Evolutionary conservation across 345 rosid species (phyloP).

Genomic region (Syzygium oleosum): DNA sequence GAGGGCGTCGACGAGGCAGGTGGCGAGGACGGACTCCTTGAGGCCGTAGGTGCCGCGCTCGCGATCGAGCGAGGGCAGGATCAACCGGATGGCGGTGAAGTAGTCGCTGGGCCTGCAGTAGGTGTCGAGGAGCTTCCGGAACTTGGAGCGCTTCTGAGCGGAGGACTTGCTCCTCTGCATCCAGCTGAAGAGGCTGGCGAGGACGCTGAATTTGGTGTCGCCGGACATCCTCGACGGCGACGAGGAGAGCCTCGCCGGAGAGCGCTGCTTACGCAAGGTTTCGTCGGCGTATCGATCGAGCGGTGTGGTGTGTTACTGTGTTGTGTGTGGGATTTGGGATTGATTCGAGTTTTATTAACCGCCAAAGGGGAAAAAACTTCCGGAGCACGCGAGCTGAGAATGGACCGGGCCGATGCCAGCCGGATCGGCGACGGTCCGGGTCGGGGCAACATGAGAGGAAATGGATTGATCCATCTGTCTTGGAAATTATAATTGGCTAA

Average conservation of each 20-base stretch:
- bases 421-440: neutral
- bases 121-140: constrained; percentile 80
- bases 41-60: constrained; percentile 91
- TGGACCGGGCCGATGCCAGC: neutral
- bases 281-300: neutral
- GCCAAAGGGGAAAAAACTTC: neutral
- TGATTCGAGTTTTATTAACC: neutral
- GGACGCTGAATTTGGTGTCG: constrained; percentile 50
- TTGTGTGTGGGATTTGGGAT: neutral
- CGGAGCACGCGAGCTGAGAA: neutral
- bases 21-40: constrained; percentile 89
- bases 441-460: neutral
- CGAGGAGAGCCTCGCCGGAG: neutral
- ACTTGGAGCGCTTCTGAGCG: constrained; percentile 73
- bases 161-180: constrained; percentile 63
- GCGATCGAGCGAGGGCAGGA: constrained; percentile 77
- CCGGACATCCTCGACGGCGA: constrained; percentile 5
- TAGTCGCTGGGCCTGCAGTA: constrained; percentile 66
- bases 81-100: constrained; percentile 66
- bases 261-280: neutral
- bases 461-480: neutral
- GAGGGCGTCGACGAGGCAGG: constrained; percentile 75
- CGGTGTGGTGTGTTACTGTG: neutral
- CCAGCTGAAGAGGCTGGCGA: constrained; percentile 87
- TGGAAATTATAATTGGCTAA: neutral